A percentile compares a stretch with the other conserved stretches of the same genome.
phyloP scores from a whole-genome alignment of 2,329 filamentous ascomycete genomes.

The Emergomyces pasteurianus region DNA sequence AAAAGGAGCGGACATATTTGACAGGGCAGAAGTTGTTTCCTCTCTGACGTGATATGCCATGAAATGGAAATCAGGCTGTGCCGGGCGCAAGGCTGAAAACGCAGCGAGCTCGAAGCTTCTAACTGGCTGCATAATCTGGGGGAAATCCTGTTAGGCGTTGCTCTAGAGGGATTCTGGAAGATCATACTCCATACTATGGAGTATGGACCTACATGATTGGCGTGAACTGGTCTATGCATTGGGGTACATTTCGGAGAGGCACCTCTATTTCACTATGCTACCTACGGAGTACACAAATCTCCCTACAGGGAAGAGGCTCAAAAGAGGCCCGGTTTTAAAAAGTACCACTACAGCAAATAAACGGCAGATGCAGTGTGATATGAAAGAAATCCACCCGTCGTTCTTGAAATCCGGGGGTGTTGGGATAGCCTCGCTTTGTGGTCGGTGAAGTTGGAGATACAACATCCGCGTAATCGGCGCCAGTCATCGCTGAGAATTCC shows the following conservation, averaged over 20 bases:
- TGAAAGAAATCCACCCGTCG: background rate
- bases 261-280: too few relatives aligned
- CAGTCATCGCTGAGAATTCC: background rate
- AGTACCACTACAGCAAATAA: background rate
- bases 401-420: background rate
- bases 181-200: background rate
- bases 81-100: slow-evolving; percentile 4
- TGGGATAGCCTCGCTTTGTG: background rate
- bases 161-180: background rate
- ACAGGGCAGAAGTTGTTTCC: too few relatives aligned
- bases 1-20: too few relatives aligned
- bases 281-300: background rate
- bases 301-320: background rate
- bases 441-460: background rate
- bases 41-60: too few relatives aligned
- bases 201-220: too few relatives aligned
- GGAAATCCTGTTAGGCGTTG: background rate
- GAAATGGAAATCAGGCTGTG: background rate
- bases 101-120: background rate
- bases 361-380: background rate
- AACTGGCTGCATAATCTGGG: background rate
- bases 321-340: background rate
- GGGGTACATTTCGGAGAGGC: too few relatives aligned
- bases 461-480: background rate
- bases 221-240: too few relatives aligned